phyloP scores from a whole-genome alignment of 208 protist genomes.

The Wallacemonas collosoma region DNA sequence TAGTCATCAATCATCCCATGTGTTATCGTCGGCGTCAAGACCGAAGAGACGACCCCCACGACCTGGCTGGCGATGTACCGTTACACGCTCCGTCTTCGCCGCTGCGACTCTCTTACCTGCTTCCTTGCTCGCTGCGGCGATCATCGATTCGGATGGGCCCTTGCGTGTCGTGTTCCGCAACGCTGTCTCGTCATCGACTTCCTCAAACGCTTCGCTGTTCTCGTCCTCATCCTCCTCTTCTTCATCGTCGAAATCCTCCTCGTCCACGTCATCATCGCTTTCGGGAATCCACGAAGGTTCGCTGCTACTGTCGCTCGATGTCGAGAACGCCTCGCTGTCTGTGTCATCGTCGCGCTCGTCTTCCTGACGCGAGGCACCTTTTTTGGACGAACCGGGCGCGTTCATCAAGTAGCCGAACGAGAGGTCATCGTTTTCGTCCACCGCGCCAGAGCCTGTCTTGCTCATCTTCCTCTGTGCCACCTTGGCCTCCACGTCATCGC shows the following conservation, averaged over 20 bases:
- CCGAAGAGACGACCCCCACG: conserved; percentile 2
- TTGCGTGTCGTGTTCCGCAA: background rate
- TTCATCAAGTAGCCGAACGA: background rate
- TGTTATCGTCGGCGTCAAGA: conserved; percentile 33
- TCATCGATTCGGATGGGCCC: no score
- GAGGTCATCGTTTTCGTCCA: background rate
- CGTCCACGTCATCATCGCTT: conserved; percentile 35
- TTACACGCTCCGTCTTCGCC: background rate
- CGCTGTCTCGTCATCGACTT: conserved; percentile 7
- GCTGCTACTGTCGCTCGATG: conserved; percentile 38
- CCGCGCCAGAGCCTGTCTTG: background rate
- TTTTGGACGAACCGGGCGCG: background rate
- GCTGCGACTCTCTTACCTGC: no score
- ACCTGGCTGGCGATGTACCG: background rate
- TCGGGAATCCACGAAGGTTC: conserved; percentile 59
- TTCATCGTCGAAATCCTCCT: conserved; percentile 18
- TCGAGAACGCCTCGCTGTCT: background rate
- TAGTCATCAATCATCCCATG: conserved; percentile 48
- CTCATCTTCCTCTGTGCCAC: no score
- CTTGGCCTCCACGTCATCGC: background rate
- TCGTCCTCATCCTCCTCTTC: conserved; percentile 20
- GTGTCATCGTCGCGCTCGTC: background rate
- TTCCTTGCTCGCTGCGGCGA: no score
- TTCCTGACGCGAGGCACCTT: background rate
- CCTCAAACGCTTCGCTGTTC: conserved; percentile 6